Base-by-base conservation (phyloP, 495 filamentous ascomycete genomes). In the Penicillium cinerascens region DNA sequence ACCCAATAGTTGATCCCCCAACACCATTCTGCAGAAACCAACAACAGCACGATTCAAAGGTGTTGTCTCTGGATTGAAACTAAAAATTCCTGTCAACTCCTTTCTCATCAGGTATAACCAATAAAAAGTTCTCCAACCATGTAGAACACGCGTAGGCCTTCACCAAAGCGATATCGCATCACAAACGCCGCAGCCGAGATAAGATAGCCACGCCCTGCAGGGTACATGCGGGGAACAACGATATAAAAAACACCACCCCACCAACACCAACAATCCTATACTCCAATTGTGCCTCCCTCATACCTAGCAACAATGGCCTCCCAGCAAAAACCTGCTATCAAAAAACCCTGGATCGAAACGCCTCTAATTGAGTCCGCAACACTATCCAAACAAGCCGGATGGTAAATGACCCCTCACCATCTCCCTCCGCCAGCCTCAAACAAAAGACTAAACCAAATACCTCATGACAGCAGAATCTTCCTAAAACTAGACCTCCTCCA, bases 401-500 rank as follows among this genome's bases (percentile, higher is more conserved):
- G 87, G 85, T 88, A 68, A 60, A 45, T 26, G 15, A 40, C 35
- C 16, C 37, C 44, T 13, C 42, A 27, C 6, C 17, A 18, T 25
- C 42, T 38, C 44, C 21, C 17, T n/a, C 18, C 10, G 13, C 9
- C 2, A 33, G 2, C 9, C 29, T 33, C n/a, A n/a, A 15, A 33
- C 29, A 33, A 33, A 3, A 1, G 8, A 11, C n/a, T n/a, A n/a
- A n/a, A n/a, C n/a, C n/a, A n/a, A n/a, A n/a, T n/a, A n/a, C n/a
- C n/a, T n/a, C n/a, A n/a, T n/a, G n/a, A 16, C 54, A 87, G 84
- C 64, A 79, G 81, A 63, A 80, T 97, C 61, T 92, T 86, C 66
- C 85, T 97, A 61, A 97, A 97, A 68, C 78, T 96, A 39, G 92
- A 97, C 42, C 85, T 86, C 59, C 80, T 92, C 47, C 92, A 97